A percentile compares a stretch with the other conserved stretches of the same genome.
Conservation (phyloP, 495 filamentous ascomycete genomes). For the Bombardia bombarda region DNA sequence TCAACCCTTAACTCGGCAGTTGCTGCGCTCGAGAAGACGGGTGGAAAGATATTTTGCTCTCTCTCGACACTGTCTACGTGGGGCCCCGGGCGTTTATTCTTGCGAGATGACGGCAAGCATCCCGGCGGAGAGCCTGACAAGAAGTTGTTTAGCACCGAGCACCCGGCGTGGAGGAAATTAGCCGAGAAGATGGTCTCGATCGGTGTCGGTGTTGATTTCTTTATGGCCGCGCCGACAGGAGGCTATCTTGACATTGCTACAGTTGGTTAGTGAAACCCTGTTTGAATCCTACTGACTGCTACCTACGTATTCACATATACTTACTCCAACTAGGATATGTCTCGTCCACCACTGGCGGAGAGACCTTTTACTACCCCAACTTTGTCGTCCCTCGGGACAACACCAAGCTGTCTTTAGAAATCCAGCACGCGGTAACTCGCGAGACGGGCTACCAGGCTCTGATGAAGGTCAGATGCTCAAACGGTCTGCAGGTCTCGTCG, state of each 20-base stretch:
- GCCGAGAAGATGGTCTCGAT: conserved; percentile 83
- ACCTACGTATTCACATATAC: background rate
- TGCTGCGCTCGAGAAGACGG: conserved; percentile 71
- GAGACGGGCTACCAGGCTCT: conserved; percentile 94
- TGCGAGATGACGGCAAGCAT: conserved; percentile 82
- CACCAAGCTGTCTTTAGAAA: conserved; percentile 74
- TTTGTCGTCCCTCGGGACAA: conserved; percentile 82
- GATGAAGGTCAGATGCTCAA: conserved; percentile 98
- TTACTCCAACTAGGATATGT: conserved; percentile 49
- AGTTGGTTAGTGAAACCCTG: conserved; percentile 54
- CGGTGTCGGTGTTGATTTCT: conserved; percentile 87
- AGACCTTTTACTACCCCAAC: conserved; percentile 93
- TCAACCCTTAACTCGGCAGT: conserved; percentile 77
- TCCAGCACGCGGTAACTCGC: conserved; percentile 78
- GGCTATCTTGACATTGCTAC: conserved; percentile 93
- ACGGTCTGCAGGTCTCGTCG: conserved; percentile 84
- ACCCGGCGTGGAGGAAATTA: conserved; percentile 72
- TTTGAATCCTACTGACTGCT: background rate
- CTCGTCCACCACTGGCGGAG: conserved; percentile 75
- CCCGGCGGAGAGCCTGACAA: conserved; percentile 84
- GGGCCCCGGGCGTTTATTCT: conserved; percentile 75
- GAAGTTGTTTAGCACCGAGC: conserved; percentile 84
- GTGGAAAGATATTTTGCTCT: conserved; percentile 89
- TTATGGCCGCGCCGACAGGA: conserved; percentile 81
- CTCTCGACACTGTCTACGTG: conserved; percentile 76